A percentile compares a stretch with the other conserved stretches of the same genome.
Evolutionary conservation across 805 yeast species (phyloP).

Genomic region (Candida endomychidarum): DNA sequence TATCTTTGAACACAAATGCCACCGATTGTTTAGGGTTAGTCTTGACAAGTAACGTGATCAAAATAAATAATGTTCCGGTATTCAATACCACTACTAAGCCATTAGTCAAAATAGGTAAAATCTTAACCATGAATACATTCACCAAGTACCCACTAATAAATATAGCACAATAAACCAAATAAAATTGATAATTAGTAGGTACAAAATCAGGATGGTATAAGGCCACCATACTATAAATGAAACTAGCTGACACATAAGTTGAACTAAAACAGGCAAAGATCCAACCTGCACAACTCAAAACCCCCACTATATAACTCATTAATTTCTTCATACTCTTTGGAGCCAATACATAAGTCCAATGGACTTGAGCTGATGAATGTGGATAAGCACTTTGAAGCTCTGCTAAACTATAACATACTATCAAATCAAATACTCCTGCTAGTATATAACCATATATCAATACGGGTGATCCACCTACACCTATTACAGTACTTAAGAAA

Average conservation of each 20-base stretch:
- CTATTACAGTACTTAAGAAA: conserved; percentile 21
- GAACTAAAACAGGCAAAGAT: conserved; percentile 22
- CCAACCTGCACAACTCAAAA: conserved; percentile 26
- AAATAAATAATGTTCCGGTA: conserved; percentile 22
- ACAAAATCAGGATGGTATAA: conserved; percentile 19
- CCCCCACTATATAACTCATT: conserved; percentile 30
- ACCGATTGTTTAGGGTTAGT: conserved; percentile 18
- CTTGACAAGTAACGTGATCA: conserved; percentile 21
- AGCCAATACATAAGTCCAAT: conserved; percentile 34
- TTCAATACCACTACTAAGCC: conserved; percentile 21
- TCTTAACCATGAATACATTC: conserved; percentile 17
- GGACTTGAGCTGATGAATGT: conserved; percentile 32
- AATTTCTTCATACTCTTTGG: conserved; percentile 21
- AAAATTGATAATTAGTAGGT: conserved; percentile 20
- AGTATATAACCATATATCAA: conserved; percentile 22
- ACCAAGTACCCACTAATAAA: conserved; percentile 13
- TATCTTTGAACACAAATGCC: conserved; percentile 22
- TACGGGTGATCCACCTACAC: conserved; percentile 24
- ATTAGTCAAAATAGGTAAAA: conserved; percentile 18
- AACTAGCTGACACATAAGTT: conserved; percentile 18
- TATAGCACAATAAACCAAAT: conserved; percentile 17
- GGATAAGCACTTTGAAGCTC: conserved; percentile 37
- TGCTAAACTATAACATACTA: conserved; percentile 21
- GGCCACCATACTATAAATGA: conserved; percentile 18
- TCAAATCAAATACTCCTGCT: conserved; percentile 18